A percentile compares a stretch with the other conserved stretches of the same genome.
Evolutionary conservation across 805 yeast genomes (phyloP).

Genomic region (Sugiyamaella floridensis): DNA sequence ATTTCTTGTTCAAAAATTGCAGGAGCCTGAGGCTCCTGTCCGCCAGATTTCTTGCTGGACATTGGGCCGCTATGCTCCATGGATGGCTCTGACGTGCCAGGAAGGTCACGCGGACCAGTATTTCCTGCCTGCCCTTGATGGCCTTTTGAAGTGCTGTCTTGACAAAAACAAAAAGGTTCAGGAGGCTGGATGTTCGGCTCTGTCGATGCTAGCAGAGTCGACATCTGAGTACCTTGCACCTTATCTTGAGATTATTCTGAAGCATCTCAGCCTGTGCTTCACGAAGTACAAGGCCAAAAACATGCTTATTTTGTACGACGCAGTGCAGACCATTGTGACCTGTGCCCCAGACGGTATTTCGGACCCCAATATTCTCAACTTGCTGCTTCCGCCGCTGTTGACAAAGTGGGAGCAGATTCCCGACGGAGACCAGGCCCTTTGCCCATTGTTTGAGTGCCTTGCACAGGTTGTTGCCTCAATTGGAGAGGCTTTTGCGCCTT

Average conservation of each 20-base stretch:
- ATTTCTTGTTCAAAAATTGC: constrained; percentile 70
- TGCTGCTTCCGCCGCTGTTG: constrained; percentile 74
- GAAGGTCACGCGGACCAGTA: constrained; percentile 39
- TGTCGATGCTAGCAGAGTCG: constrained; percentile 75
- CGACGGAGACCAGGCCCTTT: constrained; percentile 77
- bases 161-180: constrained; percentile 91
- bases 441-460: constrained; percentile 92
- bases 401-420: constrained; percentile 67
- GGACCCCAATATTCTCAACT: constrained; percentile 48
- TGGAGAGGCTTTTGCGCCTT: constrained; percentile 80
- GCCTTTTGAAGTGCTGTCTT: constrained; percentile 65
- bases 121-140: constrained; percentile 69
- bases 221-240: constrained; percentile 59
- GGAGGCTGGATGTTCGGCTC: constrained; percentile 84
- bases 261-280: constrained; percentile 69
- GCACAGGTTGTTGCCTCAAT: constrained; percentile 83
- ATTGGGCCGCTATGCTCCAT: constrained; percentile 69
- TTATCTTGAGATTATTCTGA: constrained; percentile 58
- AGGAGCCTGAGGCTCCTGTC: constrained; percentile 73
- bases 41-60: constrained; percentile 97
- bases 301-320: constrained; percentile 75
- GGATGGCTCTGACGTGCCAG: constrained; percentile 52
- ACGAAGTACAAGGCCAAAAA: constrained; percentile 73
- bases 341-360: constrained; percentile 51
- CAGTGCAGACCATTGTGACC: constrained; percentile 84